Base-by-base conservation (phyloP, 2,329 filamentous ascomycete species). In the Laburnicola sp. region DNA sequence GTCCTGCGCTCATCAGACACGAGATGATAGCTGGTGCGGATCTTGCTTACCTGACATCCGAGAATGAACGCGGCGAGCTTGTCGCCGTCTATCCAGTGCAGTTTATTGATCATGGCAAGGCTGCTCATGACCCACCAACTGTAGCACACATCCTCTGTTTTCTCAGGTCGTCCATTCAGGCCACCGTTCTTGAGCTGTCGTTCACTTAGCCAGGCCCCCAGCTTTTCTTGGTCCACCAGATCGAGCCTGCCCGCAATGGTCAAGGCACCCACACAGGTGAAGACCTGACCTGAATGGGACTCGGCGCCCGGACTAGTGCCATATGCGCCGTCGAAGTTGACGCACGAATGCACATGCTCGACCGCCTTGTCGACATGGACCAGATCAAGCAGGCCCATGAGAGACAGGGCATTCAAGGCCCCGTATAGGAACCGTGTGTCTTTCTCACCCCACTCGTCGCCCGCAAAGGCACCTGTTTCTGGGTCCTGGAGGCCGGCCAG, bases 71-170 rank as follows among this genome's bases (percentile, higher is more conserved):
- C 73, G 45, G 86, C 82, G 63, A 99, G 81, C 68, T 89, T 89
- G 50, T 86, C 80, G 43, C 86, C 83, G 76, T 99, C 90, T 69
- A 99, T 95, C 94, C 94, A 99, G 71, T 97, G 89, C 46, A 91
- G 81, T 48, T 87, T 86, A 47, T 82, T 86, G 60, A 99, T 89
- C 81, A 97, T 97, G 39, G 88, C 87, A 60, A 99, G 77, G 70
- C 92, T 96, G 68, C 89, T 93, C 67, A 93, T 78, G 38, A 97
- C 94, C 94, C 94, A 99, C 94, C 94, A 99, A 71, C 91, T 96
- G 76, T 99, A 99, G 76, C 94, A 99, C 10, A 96, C 93, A 71
- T 99, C 94, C 70, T 96, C 93, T 56, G 89, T 77, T 78, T 99
- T 99, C 76, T 97, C 94, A 0, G 94, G 94, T 42, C 94, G 83